These are phyloP conservation scores for Malassezia sympodialis DNA, from an alignment of 1,284 basidiomycete genomes.

Conservation along the genomic window DNA sequence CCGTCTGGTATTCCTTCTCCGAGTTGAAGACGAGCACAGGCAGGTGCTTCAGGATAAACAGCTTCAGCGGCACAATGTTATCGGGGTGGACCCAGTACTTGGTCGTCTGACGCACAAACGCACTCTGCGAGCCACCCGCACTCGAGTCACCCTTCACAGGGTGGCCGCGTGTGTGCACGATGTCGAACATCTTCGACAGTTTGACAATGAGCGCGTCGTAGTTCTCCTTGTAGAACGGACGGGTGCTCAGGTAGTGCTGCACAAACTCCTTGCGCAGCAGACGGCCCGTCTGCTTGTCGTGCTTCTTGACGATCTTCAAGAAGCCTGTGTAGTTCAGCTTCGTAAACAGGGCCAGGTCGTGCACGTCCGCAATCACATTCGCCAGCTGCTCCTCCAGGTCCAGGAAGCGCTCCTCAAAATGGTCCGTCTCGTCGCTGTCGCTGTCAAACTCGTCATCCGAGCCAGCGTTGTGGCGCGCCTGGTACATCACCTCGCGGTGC, in stretches of 20 bases:
- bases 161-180: slow-evolving; percentile 88
- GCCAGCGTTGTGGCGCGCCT: slow-evolving; percentile 52
- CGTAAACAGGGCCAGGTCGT: slow-evolving; percentile 83
- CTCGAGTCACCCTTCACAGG: slow-evolving; percentile 85
- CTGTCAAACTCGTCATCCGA: slow-evolving; percentile 54
- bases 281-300: slow-evolving; percentile 62
- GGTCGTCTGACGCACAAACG: slow-evolving; percentile 92
- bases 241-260: slow-evolving; percentile 81
- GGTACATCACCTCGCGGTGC: slow-evolving; percentile 17
- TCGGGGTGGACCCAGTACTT: slow-evolving; percentile 84
- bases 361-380: slow-evolving; percentile 90
- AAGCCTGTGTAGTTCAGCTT: slow-evolving; percentile 92
- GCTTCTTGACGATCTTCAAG: slow-evolving; percentile 97
- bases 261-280: slow-evolving; percentile 58
- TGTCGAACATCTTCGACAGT: slow-evolving; percentile 85
- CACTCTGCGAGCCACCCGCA: slow-evolving; percentile 88
- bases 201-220: slow-evolving; percentile 85
- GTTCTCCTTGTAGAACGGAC: slow-evolving; percentile 79
- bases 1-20: slow-evolving; percentile 81
- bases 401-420: slow-evolving; percentile 77
- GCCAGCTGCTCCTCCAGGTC: slow-evolving; percentile 89
- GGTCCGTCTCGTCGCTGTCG: slow-evolving; percentile 60
- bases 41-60: slow-evolving; percentile 83
- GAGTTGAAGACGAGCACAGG: slow-evolving; percentile 71
- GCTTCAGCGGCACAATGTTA: slow-evolving; percentile 83